phyloP scores from a whole-genome alignment of 495 filamentous ascomycete species.

The Neurospora tetrasperma region DNA sequence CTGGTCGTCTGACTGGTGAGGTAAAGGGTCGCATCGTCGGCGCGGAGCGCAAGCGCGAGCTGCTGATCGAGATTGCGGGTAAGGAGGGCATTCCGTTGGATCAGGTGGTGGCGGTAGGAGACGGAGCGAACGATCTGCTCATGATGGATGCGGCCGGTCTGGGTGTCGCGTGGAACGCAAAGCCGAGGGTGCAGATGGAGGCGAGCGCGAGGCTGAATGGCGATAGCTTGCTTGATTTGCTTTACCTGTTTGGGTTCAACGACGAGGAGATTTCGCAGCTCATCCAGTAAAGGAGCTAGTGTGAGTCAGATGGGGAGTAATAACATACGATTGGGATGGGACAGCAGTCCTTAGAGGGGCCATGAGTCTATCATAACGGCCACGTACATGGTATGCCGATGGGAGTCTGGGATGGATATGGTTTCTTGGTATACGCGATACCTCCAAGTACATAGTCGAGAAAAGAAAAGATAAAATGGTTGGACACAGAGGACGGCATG shows the following conservation, averaged over 20 bases:
- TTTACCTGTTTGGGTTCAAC: slow-evolving; percentile 73
- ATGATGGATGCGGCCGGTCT: slow-evolving; percentile 87
- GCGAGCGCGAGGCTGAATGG: slow-evolving; percentile 77
- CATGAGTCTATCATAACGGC: background rate
- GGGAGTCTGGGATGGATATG: background rate
- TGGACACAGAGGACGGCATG: background rate
- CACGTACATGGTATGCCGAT: background rate
- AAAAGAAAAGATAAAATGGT: background rate
- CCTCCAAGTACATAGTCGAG: background rate
- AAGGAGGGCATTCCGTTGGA: slow-evolving; percentile 59
- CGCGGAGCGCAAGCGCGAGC: slow-evolving; percentile 63
- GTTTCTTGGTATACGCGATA: background rate
- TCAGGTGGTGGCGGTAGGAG: slow-evolving; percentile 80
- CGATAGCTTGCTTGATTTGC: slow-evolving; percentile 64
- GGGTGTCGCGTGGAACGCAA: slow-evolving; percentile 90
- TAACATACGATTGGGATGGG: background rate
- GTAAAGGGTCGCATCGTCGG: slow-evolving; percentile 72
- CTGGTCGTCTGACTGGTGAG: slow-evolving; percentile 67
- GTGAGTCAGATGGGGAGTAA: slow-evolving; percentile 1
- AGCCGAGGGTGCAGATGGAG: slow-evolving; percentile 79
- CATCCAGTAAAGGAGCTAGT: slow-evolving; percentile 7
- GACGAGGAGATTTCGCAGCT: slow-evolving; percentile 52
- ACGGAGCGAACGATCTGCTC: slow-evolving; percentile 88
- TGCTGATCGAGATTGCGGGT: slow-evolving; percentile 66
- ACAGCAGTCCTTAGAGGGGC: background rate